Percentiles rank a stretch among this genome's conserved stretches.
Conservation (phyloP, 495 filamentous ascomycete species). For the Neurospora intermedia region DNA sequence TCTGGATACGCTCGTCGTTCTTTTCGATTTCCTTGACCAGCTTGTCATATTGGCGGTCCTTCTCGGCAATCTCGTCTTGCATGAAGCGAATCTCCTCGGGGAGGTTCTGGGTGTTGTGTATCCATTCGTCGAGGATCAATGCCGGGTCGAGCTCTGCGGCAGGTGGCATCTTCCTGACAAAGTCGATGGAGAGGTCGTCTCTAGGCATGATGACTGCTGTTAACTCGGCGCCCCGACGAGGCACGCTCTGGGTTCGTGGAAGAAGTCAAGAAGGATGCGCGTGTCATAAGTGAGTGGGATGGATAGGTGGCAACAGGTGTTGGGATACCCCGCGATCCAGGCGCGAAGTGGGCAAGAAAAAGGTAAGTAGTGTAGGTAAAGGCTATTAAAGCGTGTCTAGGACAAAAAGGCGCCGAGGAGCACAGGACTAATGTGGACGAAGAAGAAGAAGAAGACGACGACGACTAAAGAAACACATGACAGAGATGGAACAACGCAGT, state of each 20-base stretch:
- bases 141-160: slow-evolving; percentile 60
- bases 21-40: slow-evolving; percentile 62
- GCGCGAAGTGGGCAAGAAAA: not conserved
- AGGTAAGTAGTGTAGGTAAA: not conserved
- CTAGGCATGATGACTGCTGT: slow-evolving; percentile 41
- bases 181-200: slow-evolving; percentile 53
- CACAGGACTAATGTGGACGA: not conserved
- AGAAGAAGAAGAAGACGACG: not conserved
- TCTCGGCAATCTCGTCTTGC: slow-evolving; percentile 88
- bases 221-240: slow-evolving; percentile 20
- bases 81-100: slow-evolving; percentile 86
- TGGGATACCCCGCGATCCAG: not conserved
- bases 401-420: not conserved
- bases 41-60: slow-evolving; percentile 70
- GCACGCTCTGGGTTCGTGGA: not conserved
- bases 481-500: not conserved
- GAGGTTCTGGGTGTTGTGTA: slow-evolving; percentile 76
- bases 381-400: not conserved
- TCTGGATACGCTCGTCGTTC: slow-evolving; percentile 74
- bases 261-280: not conserved
- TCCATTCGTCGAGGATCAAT: slow-evolving; percentile 84
- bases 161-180: slow-evolving; percentile 41
- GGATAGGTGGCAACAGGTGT: not conserved
- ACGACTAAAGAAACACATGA: not conserved
- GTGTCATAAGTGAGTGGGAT: not conserved